These are phyloP conservation scores for Teratosphaeria pseudoeucalypti DNA, from an alignment of 2,329 filamentous ascomycete species.

Conservation along the genomic window DNA sequence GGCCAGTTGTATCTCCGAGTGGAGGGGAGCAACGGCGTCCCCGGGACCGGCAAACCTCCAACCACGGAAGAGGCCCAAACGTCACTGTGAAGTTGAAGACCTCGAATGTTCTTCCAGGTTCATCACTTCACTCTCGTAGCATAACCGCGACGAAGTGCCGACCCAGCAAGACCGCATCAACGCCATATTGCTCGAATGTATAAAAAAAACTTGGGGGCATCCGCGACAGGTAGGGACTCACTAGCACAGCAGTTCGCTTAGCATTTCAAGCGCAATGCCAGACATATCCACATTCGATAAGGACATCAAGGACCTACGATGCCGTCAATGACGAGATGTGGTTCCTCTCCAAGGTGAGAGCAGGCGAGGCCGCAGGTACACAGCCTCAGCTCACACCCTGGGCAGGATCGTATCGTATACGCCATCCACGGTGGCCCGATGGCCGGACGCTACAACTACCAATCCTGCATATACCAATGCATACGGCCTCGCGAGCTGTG, in stretches of 20 bases:
- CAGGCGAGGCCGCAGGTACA: neutral
- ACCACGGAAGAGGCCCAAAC: neutral
- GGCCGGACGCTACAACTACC: slow-evolving; percentile 45
- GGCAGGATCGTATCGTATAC: slow-evolving; percentile 40
- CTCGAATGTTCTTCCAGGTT: neutral
- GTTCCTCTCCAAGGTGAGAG: slow-evolving; percentile 34
- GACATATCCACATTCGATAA: slow-evolving; percentile 31
- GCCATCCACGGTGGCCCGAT: slow-evolving; percentile 52
- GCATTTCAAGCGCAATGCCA: neutral
- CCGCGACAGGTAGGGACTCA: neutral
- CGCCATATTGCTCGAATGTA: neutral
- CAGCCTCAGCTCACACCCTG: neutral
- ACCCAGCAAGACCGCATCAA: neutral
- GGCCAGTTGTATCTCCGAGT: neutral
- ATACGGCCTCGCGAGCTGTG: slow-evolving; percentile 48
- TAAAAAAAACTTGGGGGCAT: neutral
- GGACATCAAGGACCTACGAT: slow-evolving; percentile 44
- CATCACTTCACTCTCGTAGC: neutral
- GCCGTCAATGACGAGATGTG: slow-evolving; percentile 45
- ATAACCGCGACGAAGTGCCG: neutral
- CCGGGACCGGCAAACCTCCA: neutral
- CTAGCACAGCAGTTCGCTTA: neutral
- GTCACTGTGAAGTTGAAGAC: neutral
- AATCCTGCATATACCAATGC: slow-evolving; percentile 43
- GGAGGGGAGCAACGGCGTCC: neutral